Evolutionary conservation across 176 grass and related monocot genomes (phyloP).

Genomic region (Zea luxurians): DNA sequence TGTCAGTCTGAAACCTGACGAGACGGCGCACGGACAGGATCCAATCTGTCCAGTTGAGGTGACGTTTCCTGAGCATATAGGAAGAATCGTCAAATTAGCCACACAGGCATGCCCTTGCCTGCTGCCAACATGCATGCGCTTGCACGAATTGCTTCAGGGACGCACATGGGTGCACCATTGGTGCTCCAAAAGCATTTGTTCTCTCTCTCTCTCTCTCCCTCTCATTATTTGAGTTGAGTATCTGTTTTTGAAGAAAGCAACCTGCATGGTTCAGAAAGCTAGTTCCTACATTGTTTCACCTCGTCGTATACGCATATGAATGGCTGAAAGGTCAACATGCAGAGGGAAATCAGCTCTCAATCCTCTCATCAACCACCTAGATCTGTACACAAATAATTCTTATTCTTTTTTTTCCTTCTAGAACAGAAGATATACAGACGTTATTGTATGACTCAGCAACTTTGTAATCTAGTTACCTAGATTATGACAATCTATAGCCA

Average conservation of each 20-base stretch:
- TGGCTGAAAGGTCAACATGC: background rate
- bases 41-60: conserved; percentile 59
- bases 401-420: no score
- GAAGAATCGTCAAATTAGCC: conserved; percentile 33
- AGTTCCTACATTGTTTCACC: background rate
- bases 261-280: background rate
- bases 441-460: background rate
- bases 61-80: conserved; percentile 48
- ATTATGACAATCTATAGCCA: no score
- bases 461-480: no score
- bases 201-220: background rate
- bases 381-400: background rate
- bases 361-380: background rate
- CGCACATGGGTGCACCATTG: background rate
- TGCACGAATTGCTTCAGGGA: conserved; percentile 27
- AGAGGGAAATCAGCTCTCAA: background rate
- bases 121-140: background rate
- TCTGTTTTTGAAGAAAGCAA: background rate
- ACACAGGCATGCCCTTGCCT: background rate
- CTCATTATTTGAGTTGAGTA: background rate
- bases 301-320: background rate
- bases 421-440: no score
- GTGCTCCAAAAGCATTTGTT: background rate
- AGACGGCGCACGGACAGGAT: conserved; percentile 32
- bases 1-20: conserved; percentile 34